These are phyloP conservation scores for Lojkania enalia DNA, from an alignment of 2,329 filamentous ascomycete genomes.

Conservation along the genomic window DNA sequence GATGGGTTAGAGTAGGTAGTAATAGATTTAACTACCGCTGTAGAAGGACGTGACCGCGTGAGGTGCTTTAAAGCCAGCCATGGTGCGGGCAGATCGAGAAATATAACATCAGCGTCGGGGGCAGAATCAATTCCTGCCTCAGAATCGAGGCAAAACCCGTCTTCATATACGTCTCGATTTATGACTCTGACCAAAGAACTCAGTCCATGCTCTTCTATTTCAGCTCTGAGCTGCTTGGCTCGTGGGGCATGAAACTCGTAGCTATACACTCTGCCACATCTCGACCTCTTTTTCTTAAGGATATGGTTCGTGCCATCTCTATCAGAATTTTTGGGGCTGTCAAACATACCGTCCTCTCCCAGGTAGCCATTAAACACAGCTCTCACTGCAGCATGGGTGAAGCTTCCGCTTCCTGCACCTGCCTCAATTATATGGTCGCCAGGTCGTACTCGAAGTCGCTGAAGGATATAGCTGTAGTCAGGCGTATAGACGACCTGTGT, in stretches of 20 bases:
- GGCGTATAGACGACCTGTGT: slow-evolving; percentile 88
- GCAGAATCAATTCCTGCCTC: slow-evolving; percentile 15
- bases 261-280: slow-evolving; percentile 71
- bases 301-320: slow-evolving; percentile 37
- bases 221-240: slow-evolving; percentile 68
- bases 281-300: slow-evolving; percentile 33
- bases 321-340: slow-evolving; percentile 23
- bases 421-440: slow-evolving; percentile 77
- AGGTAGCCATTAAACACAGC: slow-evolving; percentile 76
- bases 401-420: slow-evolving; percentile 79
- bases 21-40: slow-evolving; percentile 30
- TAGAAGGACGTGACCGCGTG: slow-evolving; percentile 54
- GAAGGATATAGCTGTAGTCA: slow-evolving; percentile 83
- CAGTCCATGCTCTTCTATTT: slow-evolving; percentile 70
- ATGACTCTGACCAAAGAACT: slow-evolving; percentile 69
- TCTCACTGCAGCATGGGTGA: slow-evolving; percentile 76
- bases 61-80: slow-evolving; percentile 79
- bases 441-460: slow-evolving; percentile 72
- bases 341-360: slow-evolving; percentile 23
- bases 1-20: slow-evolving; percentile 25
- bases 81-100: slow-evolving; percentile 78
- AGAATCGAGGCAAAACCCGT: slow-evolving; percentile 65
- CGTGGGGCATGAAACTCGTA: slow-evolving; percentile 80
- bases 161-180: slow-evolving; percentile 76
- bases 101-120: slow-evolving; percentile 66